These are phyloP conservation scores for Camptophora hylomeconis DNA, from an alignment of 2,329 filamentous ascomycete genomes.

Conservation along the genomic window DNA sequence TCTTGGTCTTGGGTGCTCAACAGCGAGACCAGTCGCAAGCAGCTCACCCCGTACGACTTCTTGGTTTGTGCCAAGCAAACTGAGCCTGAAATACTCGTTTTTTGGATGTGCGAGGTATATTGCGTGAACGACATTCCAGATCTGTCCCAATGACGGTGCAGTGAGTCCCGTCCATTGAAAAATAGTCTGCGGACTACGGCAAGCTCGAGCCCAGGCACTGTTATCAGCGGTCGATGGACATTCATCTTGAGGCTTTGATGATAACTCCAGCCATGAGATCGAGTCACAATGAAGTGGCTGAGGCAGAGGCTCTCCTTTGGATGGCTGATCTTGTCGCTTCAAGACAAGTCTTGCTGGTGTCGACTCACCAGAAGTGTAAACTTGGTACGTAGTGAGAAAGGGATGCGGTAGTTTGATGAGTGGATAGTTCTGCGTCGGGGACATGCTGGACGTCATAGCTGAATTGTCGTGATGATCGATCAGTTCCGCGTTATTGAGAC, in stretches of 20 bases:
- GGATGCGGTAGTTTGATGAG: constrained; percentile 35
- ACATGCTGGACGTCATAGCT: too few species aligned
- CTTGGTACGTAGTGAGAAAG: constrained; percentile 32
- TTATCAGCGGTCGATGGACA: constrained; percentile 22
- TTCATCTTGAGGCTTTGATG: constrained; percentile 12
- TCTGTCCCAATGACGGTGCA: constrained; percentile 23
- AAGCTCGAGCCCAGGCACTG: constrained; percentile 25
- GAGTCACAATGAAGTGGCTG: constrained; percentile 20
- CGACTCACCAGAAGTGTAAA: constrained; percentile 19
- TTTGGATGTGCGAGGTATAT: constrained; percentile 22
- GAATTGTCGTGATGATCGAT: too few species aligned
- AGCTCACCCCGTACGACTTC: constrained; percentile 20
- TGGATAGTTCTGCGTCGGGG: too few species aligned
- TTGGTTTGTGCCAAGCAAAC: constrained; percentile 20
- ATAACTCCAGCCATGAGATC: constrained; percentile 21
- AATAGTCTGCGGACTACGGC: constrained; percentile 18
- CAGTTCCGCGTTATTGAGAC: too few species aligned
- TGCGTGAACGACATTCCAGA: constrained; percentile 28
- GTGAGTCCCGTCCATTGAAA: constrained; percentile 21
- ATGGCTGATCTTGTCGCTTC: constrained; percentile 23
- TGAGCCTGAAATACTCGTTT: constrained; percentile 24
- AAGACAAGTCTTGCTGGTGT: constrained; percentile 21
- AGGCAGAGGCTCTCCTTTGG: constrained; percentile 21
- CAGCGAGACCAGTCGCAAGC: constrained; percentile 28
- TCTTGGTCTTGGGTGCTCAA: constrained; percentile 26